Evolutionary conservation across 2,329 filamentous ascomycete genomes (phyloP).

Genomic region (Ceratocystis smalleyi): DNA sequence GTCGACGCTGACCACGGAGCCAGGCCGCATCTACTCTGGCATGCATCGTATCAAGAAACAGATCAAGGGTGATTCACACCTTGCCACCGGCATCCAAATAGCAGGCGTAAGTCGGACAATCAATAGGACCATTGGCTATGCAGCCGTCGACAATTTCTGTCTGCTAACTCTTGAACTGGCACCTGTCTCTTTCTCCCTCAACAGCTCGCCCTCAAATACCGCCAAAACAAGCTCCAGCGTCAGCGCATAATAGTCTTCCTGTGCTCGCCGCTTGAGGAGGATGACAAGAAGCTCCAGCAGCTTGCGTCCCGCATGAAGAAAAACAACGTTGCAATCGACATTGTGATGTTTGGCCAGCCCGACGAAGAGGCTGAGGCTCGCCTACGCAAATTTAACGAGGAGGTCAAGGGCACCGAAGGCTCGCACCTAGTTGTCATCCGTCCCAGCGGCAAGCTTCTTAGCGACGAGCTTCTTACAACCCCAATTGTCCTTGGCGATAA

Average conservation of each 20-base stretch:
- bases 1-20: constrained; percentile 88
- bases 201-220: constrained; percentile 89
- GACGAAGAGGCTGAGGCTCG: constrained; percentile 84
- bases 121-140: background rate
- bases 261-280: constrained; percentile 81
- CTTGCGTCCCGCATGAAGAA: constrained; percentile 99
- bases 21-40: constrained; percentile 86
- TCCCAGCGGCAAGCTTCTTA: constrained; percentile 79
- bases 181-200: background rate
- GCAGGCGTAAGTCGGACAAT: constrained; percentile 54
- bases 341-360: constrained; percentile 86
- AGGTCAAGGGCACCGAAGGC: constrained; percentile 79
- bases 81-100: constrained; percentile 89
- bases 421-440: constrained; percentile 83
- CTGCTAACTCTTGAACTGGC: constrained; percentile 18
- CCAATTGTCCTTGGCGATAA: constrained; percentile 77
- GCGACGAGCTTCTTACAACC: constrained; percentile 76
- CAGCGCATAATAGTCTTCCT: constrained; percentile 95
- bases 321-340: constrained; percentile 82
- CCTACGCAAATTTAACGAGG: constrained; percentile 82
- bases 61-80: constrained; percentile 75
- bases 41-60: constrained; percentile 79
- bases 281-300: constrained; percentile 73
- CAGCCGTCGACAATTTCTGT: constrained; percentile 13
- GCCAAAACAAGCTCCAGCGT: constrained; percentile 91